Conservation (phyloP, 2,329 filamentous ascomycete genomes). For the Xylariaceae sp. region DNA sequence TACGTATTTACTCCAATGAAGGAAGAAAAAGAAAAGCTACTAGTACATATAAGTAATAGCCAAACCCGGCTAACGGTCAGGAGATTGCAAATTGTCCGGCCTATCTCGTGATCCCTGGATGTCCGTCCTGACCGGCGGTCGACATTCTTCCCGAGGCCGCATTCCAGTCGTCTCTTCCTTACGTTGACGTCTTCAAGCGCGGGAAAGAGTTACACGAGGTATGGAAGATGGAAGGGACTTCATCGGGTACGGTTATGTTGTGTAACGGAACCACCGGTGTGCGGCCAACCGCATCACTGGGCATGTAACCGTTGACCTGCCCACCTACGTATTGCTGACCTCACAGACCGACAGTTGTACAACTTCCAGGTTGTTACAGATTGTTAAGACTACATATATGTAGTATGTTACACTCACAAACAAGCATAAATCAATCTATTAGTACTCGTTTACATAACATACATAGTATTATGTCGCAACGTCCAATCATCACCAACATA, state of each 20-base stretch:
- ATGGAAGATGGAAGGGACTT: background rate
- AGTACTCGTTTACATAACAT: too few species aligned
- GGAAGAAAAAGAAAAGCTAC: too few species aligned
- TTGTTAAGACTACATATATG: too few species aligned
- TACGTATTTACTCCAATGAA: too few species aligned
- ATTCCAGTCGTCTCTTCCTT: background rate
- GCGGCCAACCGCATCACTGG: too few species aligned
- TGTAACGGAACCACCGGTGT: background rate
- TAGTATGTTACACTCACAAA: background rate
- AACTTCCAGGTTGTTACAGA: too few species aligned
- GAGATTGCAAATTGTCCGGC: background rate
- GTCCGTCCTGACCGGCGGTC: background rate
- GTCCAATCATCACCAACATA: too few species aligned
- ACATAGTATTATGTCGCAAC: too few species aligned
- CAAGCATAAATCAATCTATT: background rate
- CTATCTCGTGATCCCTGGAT: background rate
- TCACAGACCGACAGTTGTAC: too few species aligned
- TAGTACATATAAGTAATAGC: background rate
- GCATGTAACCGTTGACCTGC: background rate
- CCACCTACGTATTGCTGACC: background rate
- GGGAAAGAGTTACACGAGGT: background rate
- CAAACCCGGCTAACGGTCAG: background rate
- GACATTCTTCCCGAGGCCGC: background rate
- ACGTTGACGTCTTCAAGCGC: background rate
- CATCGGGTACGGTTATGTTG: background rate